phyloP scores from a whole-genome alignment of 345 rosid species.

The Hibiscus mutabilis region DNA sequence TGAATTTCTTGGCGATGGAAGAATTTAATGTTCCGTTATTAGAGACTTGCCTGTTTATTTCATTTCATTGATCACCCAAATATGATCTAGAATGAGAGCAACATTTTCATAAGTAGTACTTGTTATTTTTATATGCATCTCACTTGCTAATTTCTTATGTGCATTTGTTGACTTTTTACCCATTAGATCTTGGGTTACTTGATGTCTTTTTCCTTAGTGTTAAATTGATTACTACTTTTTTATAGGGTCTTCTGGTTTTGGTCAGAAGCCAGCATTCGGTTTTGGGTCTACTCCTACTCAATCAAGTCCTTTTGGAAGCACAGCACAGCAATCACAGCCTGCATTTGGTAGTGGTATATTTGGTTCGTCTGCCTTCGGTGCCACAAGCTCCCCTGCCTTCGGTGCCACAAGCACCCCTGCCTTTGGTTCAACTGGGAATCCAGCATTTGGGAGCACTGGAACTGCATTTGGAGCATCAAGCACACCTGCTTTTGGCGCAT shows the following conservation, averaged over 20 bases:
- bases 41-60: no score
- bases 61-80: no score
- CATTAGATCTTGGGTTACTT: background rate
- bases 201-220: background rate
- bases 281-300: conserved; percentile 60
- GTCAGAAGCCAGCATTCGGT: conserved; percentile 77
- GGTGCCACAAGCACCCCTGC: conserved; percentile 40
- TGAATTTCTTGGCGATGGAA: background rate
- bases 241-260: conserved; percentile 59
- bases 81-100: background rate
- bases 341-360: conserved; percentile 59
- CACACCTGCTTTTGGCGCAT: conserved; percentile 38
- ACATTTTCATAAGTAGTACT: background rate
- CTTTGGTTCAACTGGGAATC: conserved; percentile 27
- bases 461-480: conserved; percentile 36
- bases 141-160: background rate
- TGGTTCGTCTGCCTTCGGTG: conserved; percentile 66
- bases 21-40: background rate
- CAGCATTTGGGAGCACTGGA: conserved; percentile 25
- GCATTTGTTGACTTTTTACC: background rate
- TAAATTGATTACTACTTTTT: background rate
- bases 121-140: background rate
- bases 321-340: conserved; percentile 65
- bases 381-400: conserved; percentile 45
- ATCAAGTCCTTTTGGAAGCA: conserved; percentile 56